Percentiles rank a stretch among this genome's conserved stretches.
These are phyloP conservation scores for Diddensiella caesifluorescens DNA, from an alignment of 805 yeast species.

Conservation along the genomic window DNA sequence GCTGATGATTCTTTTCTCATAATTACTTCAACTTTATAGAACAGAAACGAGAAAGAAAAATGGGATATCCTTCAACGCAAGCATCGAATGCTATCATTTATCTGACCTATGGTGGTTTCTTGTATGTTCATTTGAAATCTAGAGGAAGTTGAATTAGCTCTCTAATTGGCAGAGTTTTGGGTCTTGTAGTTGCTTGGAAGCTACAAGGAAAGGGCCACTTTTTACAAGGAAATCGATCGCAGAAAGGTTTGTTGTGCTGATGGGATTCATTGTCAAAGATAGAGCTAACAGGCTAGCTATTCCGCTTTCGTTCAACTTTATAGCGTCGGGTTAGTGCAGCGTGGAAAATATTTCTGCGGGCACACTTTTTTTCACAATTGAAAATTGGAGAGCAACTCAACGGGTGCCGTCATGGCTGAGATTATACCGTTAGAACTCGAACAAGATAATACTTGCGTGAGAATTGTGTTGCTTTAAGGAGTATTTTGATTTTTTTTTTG, in stretches of 20 bases:
- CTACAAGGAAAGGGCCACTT: conserved; percentile 51
- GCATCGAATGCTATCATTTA: conserved; percentile 64
- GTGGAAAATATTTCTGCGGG: conserved; percentile 8
- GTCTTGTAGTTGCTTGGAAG: conserved; percentile 56
- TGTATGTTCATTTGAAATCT: conserved; percentile 27
- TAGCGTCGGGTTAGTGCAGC: conserved; percentile 74
- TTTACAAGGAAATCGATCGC: conserved; percentile 74
- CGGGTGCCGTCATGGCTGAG: conserved; percentile 50
- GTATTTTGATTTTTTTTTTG: conserved; percentile 6
- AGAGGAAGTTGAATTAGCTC: background rate
- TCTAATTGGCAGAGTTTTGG: conserved; percentile 39
- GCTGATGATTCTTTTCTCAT: too few species aligned
- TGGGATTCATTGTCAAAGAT: background rate
- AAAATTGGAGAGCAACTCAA: conserved; percentile 6
- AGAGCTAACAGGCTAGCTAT: conserved; percentile 30
- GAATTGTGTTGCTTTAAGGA: conserved; percentile 37
- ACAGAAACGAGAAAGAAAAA: conserved; percentile 12
- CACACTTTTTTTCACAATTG: conserved; percentile 1
- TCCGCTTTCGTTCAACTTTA: conserved; percentile 80
- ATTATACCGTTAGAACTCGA: conserved; percentile 73
- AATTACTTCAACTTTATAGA: too few species aligned
- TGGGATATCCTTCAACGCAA: conserved; percentile 44
- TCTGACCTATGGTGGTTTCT: conserved; percentile 50
- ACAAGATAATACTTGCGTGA: conserved; percentile 81
- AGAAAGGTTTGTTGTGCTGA: conserved; percentile 42